Percentiles rank a stretch among this genome's conserved stretches.
phyloP scores from a whole-genome alignment of 73 alveolate species.

The Symbiodinium pilosum region DNA sequence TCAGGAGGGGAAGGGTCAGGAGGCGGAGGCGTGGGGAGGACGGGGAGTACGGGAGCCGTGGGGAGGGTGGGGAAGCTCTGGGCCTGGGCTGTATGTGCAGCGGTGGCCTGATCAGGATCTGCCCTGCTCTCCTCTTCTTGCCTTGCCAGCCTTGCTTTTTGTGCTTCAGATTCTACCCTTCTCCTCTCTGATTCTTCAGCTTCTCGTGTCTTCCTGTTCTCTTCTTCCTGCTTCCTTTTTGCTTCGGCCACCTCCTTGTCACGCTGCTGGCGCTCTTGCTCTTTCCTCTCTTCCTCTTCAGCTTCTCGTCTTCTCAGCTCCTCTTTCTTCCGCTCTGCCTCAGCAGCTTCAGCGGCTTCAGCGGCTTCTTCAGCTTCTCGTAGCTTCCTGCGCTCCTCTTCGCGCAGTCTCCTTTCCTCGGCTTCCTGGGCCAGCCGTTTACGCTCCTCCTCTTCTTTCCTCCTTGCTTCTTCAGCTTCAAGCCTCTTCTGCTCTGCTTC shows the following conservation, averaged over 20 bases:
- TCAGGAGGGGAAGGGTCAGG: too few species aligned
- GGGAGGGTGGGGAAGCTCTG: too few species aligned
- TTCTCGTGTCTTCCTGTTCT: not conserved
- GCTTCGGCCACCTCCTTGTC: not conserved
- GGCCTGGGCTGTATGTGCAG: too few species aligned
- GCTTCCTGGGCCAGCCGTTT: not conserved
- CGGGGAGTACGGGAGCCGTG: too few species aligned
- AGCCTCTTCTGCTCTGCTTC: not conserved
- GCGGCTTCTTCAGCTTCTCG: not conserved
- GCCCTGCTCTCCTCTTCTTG: not conserved
- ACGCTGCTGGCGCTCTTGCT: not conserved
- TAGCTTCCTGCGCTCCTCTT: not conserved
- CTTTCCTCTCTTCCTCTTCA: not conserved
- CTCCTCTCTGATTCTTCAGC: not conserved
- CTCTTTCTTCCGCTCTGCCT: constrained; percentile 22
- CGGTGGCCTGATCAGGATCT: not conserved
- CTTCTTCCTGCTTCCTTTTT: not conserved
- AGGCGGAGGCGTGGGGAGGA: too few species aligned
- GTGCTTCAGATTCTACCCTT: not conserved
- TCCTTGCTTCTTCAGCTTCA: not conserved
- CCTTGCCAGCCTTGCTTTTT: not conserved
- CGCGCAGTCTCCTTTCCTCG: not conserved
- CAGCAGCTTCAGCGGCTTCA: not conserved
- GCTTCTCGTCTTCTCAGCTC: not conserved
- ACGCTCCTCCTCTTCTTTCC: not conserved